Evolutionary conservation across 2,329 filamentous ascomycete species (phyloP).

Genomic region (Alternaria triticimaculans): DNA sequence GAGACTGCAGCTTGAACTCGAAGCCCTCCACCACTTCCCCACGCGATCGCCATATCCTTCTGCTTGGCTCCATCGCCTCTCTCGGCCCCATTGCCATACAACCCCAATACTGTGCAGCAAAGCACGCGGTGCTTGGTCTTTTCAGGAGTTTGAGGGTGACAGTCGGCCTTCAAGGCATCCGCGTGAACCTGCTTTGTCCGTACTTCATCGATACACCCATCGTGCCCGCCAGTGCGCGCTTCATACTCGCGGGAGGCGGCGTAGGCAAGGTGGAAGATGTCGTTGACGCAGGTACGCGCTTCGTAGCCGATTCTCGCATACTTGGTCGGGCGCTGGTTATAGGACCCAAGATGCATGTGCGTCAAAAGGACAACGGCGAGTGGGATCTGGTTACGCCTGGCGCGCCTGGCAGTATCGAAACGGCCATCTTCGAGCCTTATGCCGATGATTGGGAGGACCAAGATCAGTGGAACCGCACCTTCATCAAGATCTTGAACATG

Average conservation of each 20-base stretch:
- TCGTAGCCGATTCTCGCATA: constrained; percentile 65
- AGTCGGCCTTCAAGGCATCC: constrained; percentile 58
- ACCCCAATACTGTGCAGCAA: constrained; percentile 65
- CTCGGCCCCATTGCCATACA: constrained; percentile 51
- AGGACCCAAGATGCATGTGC: constrained; percentile 61
- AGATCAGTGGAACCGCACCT: constrained; percentile 63
- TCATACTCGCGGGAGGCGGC: constrained; percentile 64
- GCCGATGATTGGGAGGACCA: constrained; percentile 64
- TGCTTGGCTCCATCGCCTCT: constrained; percentile 69
- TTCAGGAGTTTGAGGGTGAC: constrained; percentile 65
- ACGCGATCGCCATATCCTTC: constrained; percentile 66
- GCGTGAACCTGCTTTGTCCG: constrained; percentile 71
- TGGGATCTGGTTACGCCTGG: constrained; percentile 37
- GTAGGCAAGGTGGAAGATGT: constrained; percentile 65
- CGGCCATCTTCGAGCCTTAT: constrained; percentile 67
- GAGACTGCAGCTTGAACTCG: constrained; percentile 38
- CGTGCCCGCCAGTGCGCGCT: constrained; percentile 54
- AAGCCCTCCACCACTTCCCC: constrained; percentile 31
- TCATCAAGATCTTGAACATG: constrained; percentile 62
- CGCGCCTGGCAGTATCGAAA: constrained; percentile 44
- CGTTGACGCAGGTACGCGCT: constrained; percentile 67
- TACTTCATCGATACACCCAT: constrained; percentile 73
- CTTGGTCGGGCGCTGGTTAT: constrained; percentile 65
- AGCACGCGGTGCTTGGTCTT: constrained; percentile 71
- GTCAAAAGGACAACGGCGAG: constrained; percentile 48